A percentile compares a stretch with the other conserved stretches of the same genome.
Evolutionary conservation across 1,284 basidiomycete genomes (phyloP).

Genomic region (Flammula alnicola): DNA sequence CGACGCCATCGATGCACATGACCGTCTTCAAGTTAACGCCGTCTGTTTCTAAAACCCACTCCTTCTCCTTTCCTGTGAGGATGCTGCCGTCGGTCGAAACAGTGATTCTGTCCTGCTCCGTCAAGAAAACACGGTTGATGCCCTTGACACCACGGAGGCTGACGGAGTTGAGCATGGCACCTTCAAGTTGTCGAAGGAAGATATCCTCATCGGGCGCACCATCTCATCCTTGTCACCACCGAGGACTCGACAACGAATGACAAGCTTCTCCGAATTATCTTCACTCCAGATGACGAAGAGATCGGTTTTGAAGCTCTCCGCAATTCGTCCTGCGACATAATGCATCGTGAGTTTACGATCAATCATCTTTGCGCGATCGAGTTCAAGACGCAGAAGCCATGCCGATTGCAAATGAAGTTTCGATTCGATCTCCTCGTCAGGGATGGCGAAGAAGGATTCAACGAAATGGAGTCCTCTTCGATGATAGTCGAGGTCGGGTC

Average conservation of each 20-base stretch:
- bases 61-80: conserved; percentile 65
- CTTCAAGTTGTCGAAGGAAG: conserved; percentile 95
- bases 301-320: conserved; percentile 95
- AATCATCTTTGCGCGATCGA: conserved; percentile 98
- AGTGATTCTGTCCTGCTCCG: conserved; percentile 83
- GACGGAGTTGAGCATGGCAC: conserved; percentile 97
- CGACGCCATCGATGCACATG: conserved; percentile 94
- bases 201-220: conserved; percentile 88
- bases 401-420: conserved; percentile 94
- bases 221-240: conserved; percentile 91
- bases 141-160: conserved; percentile 91
- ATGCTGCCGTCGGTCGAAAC: conserved; percentile 71
- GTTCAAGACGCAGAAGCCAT: conserved; percentile 95
- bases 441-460: conserved; percentile 99
- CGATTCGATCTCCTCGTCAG: conserved; percentile 93
- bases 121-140: conserved; percentile 94
- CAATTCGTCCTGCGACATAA: conserved; percentile 93
- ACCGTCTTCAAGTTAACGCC: conserved; percentile 95
- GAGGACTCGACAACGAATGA: conserved; percentile 95
- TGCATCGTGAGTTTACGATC: conserved; percentile 97
- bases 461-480: conserved; percentile 97
- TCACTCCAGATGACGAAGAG: conserved; percentile 99
- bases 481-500: conserved; percentile 92
- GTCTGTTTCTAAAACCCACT: conserved; percentile 98
- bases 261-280: conserved; percentile 97